phyloP scores from a whole-genome alignment of 2,329 filamentous ascomycete species.

The Ilyonectria robusta region DNA sequence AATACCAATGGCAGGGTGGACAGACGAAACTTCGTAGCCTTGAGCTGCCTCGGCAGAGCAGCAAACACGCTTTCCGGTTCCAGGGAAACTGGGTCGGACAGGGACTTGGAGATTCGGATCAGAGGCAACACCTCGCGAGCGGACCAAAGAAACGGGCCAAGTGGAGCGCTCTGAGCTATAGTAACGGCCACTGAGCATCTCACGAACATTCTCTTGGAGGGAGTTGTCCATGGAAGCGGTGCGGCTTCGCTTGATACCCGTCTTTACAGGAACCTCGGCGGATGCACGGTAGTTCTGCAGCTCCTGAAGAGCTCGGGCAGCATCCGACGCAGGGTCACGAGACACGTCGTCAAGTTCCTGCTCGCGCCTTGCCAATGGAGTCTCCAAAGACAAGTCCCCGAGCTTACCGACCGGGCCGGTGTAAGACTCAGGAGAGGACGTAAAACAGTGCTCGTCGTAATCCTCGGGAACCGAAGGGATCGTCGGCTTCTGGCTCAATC shows the following conservation, averaged over 20 bases:
- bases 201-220: constrained; percentile 78
- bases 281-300: constrained; percentile 68
- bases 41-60: constrained; percentile 72
- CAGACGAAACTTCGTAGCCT: constrained; percentile 60
- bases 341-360: constrained; percentile 61
- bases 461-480: constrained; percentile 72
- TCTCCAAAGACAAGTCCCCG: constrained; percentile 64
- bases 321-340: constrained; percentile 64
- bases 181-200: constrained; percentile 65
- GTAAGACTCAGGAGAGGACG: constrained; percentile 72
- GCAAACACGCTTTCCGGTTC: constrained; percentile 75
- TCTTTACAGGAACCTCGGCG: constrained; percentile 52
- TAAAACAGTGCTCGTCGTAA: constrained; percentile 64
- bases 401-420: constrained; percentile 67
- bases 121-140: constrained; percentile 47
- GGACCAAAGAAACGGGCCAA: constrained; percentile 58
- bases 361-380: constrained; percentile 61
- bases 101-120: constrained; percentile 55
- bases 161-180: constrained; percentile 43
- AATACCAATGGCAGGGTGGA: constrained; percentile 65
- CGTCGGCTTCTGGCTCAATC: constrained; percentile 64
- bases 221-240: constrained; percentile 70
- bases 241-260: constrained; percentile 71
- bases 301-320: constrained; percentile 71
- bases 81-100: constrained; percentile 59